Percentiles rank a stretch among this genome's conserved stretches.
Conservation (phyloP, 768 basidiomycete species). For the Termitomyces sp. region DNA sequence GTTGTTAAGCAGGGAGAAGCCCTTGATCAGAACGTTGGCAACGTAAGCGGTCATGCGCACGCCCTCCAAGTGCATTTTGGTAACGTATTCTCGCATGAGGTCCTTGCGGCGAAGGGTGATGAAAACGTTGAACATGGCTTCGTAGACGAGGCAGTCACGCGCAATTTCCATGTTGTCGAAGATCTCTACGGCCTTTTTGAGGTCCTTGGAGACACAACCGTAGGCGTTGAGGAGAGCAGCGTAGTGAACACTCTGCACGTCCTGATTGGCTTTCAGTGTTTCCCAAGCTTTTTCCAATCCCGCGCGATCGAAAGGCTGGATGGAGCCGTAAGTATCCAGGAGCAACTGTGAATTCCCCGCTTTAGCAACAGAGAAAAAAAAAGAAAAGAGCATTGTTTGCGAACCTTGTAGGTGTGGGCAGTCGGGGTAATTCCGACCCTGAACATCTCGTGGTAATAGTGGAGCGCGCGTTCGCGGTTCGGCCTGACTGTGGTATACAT, state of each 20-base stretch:
- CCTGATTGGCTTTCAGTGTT: conserved; percentile 41
- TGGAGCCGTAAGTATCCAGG: conserved; percentile 81
- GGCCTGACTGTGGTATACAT: conserved; percentile 90
- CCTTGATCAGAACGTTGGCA: conserved; percentile 79
- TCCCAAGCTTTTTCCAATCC: conserved; percentile 71
- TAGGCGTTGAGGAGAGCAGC: conserved; percentile 86
- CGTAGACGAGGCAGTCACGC: conserved; percentile 84
- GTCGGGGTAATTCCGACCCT: conserved; percentile 64
- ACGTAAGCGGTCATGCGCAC: conserved; percentile 95
- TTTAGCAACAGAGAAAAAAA: not conserved
- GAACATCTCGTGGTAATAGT: conserved; percentile 67
- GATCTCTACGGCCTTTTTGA: conserved; percentile 66
- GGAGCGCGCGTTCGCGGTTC: conserved; percentile 68
- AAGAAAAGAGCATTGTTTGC: no score
- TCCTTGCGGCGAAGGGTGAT: conserved; percentile 76
- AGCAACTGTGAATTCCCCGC: conserved; percentile 53
- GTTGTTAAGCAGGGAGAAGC: conserved; percentile 60
- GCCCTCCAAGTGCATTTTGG: conserved; percentile 52
- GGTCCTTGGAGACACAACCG: conserved; percentile 74
- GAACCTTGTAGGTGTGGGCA: conserved; percentile 90
- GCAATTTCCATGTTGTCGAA: conserved; percentile 70
- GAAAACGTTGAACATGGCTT: conserved; percentile 84
- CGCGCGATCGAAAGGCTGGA: conserved; percentile 74
- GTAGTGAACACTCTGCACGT: conserved; percentile 45
- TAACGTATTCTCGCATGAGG: conserved; percentile 63